phyloP scores from a whole-genome alignment of 1,284 basidiomycete genomes.

The Marasmius fiardii region DNA sequence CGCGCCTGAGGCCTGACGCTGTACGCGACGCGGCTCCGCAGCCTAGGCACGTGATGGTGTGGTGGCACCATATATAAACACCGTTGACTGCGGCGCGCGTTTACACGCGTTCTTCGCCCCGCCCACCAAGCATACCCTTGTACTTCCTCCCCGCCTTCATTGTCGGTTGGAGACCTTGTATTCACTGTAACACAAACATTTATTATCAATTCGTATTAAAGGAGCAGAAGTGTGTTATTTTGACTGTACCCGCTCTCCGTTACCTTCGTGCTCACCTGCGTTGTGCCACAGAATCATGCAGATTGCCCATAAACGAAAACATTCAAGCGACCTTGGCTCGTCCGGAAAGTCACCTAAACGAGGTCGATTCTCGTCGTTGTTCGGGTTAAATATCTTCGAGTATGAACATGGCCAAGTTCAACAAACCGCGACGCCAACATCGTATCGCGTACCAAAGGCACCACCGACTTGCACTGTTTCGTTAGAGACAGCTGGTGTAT shows the following conservation, averaged over 20 bases:
- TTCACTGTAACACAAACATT: not conserved
- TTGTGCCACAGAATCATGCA: not conserved
- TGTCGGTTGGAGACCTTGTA: not conserved
- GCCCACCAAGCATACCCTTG: too few species aligned
- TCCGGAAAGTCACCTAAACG: not conserved
- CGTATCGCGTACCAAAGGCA: not conserved
- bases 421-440: not conserved
- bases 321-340: not conserved
- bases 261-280: not conserved
- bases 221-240: not conserved
- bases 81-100: not conserved
- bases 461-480: not conserved
- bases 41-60: too few species aligned
- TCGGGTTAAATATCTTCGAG: not conserved
- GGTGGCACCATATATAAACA: too few species aligned
- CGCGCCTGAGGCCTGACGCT: too few species aligned
- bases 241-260: not conserved
- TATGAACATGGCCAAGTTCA: not conserved
- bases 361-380: conserved; percentile 4
- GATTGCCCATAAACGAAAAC: conserved; percentile 1
- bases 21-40: too few species aligned
- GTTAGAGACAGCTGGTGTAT: not conserved
- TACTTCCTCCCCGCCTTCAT: not conserved
- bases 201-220: not conserved
- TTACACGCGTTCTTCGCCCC: too few species aligned